Percentiles rank a stretch among this genome's conserved stretches.
Conservation (phyloP, 495 filamentous ascomycete species). For the Lentithecium fluviatile region DNA sequence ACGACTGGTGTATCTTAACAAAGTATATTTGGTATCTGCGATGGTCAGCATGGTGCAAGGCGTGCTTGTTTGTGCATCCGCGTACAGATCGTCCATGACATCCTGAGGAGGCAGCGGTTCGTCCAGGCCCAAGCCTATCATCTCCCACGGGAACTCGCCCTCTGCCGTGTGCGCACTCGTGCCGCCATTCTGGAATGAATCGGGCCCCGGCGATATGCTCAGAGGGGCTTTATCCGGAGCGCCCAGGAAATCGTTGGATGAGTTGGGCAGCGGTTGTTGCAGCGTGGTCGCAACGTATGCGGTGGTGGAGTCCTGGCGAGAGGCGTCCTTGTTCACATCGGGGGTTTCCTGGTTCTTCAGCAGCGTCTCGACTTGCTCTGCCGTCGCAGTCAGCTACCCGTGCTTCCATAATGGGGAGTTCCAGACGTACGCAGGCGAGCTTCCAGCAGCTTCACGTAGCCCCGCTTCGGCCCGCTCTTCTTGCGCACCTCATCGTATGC, state of each 20-base stretch:
- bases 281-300: conserved; percentile 27
- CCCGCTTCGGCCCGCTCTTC: conserved; percentile 97
- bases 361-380: conserved; percentile 92
- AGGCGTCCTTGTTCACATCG: conserved; percentile 17
- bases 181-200: conserved; percentile 21
- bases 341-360: conserved; percentile 70
- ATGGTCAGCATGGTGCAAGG: conserved; percentile 8
- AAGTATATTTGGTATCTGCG: conserved; percentile 81
- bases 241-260: conserved; percentile 12
- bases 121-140: conserved; percentile 90
- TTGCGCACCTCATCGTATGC: conserved; percentile 93
- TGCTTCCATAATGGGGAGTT: neutral
- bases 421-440: conserved; percentile 78
- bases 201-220: conserved; percentile 25
- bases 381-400: conserved; percentile 13
- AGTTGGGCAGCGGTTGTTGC: conserved; percentile 6
- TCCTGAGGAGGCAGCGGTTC: conserved; percentile 87
- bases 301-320: conserved; percentile 18
- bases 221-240: conserved; percentile 4
- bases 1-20: conserved; percentile 78
- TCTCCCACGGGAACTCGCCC: conserved; percentile 65
- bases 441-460: conserved; percentile 97
- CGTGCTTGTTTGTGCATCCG: conserved; percentile 6
- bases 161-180: conserved; percentile 35
- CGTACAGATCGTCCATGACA: conserved; percentile 86